Evolutionary conservation across 2,329 filamentous ascomycete genomes (phyloP).

Genomic region (Cucurbitaria berberidis): DNA sequence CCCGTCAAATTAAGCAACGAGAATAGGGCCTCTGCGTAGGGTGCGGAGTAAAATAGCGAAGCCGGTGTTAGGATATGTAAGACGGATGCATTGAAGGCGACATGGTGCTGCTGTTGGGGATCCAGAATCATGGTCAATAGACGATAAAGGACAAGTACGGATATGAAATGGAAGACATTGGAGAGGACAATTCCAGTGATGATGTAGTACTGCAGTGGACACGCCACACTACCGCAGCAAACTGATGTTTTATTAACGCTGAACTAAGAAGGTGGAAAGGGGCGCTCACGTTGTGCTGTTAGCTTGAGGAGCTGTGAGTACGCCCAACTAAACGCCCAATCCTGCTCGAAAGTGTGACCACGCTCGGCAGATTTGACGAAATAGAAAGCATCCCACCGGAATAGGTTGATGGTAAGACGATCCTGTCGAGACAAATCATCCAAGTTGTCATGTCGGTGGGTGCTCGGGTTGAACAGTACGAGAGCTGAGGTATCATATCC

Average conservation of each 20-base stretch:
- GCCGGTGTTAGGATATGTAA: slow-evolving; percentile 87
- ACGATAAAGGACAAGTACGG: slow-evolving; percentile 73
- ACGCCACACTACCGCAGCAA: slow-evolving; percentile 21
- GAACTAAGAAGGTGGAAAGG: slow-evolving; percentile 3
- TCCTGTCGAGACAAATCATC: slow-evolving; percentile 18
- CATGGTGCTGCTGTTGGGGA: slow-evolving; percentile 38
- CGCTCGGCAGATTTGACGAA: slow-evolving; percentile 67
- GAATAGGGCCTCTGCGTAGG: slow-evolving; percentile 82
- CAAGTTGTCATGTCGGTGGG: slow-evolving; percentile 25
- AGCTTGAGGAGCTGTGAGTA: slow-evolving; percentile 55
- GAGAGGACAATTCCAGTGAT: slow-evolving; percentile 70
- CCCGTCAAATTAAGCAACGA: slow-evolving; percentile 78
- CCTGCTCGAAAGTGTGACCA: slow-evolving; percentile 77
- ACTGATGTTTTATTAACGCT: slow-evolving; percentile 46
- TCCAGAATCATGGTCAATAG: slow-evolving; percentile 64
- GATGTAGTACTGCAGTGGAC: slow-evolving; percentile 37
- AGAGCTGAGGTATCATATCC: slow-evolving; percentile 82
- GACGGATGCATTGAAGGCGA: slow-evolving; percentile 71
- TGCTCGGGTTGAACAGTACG: slow-evolving; percentile 51
- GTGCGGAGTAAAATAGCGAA: slow-evolving; percentile 86
- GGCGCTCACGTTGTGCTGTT: slow-evolving; percentile 50
- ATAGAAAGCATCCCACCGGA: slow-evolving; percentile 83
- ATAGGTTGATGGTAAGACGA: slow-evolving; percentile 63
- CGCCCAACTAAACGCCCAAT: slow-evolving; percentile 79
- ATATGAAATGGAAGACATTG: slow-evolving; percentile 76